phyloP scores from a whole-genome alignment of 306 rosid genomes.

The Prunus persica region Prunus_persica_NCBIv2 NC_034010.1:29018501-29019000 shows the following conservation, averaged over 20 bases:
- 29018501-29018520: not conserved
- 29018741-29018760: conserved; percentile 7
- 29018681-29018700: not conserved
- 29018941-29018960: conserved; percentile 68
- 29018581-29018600: not conserved
- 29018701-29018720: not conserved
- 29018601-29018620: not conserved
- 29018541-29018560: not conserved
- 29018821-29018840: conserved; percentile 69
- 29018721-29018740: not conserved
- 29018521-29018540: not conserved
- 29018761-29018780: conserved; percentile 44
- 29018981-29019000: not conserved
- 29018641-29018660: not conserved
- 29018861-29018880: conserved; percentile 66
- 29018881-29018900: conserved; percentile 69
- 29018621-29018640: not conserved
- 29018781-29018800: conserved; percentile 88
- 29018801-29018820: conserved; percentile 65
- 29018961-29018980: conserved; percentile 36
- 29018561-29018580: not conserved
- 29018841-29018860: conserved; percentile 73
- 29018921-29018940: conserved; percentile 68
- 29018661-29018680: too few relatives aligned
- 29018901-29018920: conserved; percentile 45